Conservation (phyloP, 73 alveolate genomes). For the Paramecium sexaurelia region DNA sequence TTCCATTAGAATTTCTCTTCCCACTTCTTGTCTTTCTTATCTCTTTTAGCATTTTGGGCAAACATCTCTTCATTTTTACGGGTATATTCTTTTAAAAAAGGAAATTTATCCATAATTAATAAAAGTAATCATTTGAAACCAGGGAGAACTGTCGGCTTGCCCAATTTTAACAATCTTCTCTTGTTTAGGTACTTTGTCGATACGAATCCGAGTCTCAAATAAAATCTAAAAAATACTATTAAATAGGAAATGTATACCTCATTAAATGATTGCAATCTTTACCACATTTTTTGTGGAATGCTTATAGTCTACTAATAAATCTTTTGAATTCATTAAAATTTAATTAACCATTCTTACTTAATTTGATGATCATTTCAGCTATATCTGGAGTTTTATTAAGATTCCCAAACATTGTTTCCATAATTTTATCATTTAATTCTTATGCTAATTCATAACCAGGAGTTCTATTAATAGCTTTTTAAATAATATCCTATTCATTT, state of each 20-base stretch:
- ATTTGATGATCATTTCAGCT: neutral
- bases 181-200: constrained; percentile 18
- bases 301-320: constrained; percentile 16
- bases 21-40: neutral
- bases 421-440: neutral
- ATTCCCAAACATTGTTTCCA: neutral
- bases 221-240: neutral
- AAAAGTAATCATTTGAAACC: constrained; percentile 22
- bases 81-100: constrained; percentile 1
- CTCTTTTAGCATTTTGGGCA: neutral
- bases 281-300: constrained; percentile 23
- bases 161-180: constrained; percentile 10
- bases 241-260: neutral
- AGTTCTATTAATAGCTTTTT: neutral
- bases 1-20: neutral
- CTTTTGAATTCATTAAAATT: constrained; percentile 6
- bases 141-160: constrained; percentile 24
- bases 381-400: neutral
- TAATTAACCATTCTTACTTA: neutral
- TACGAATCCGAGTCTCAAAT: constrained; percentile 24
- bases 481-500: neutral
- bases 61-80: constrained; percentile 11
- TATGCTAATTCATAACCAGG: neutral
- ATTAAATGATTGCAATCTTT: constrained; percentile 36
- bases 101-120: constrained; percentile 42